Evolutionary conservation across 495 filamentous ascomycete species (phyloP).

Genomic region (Penicillium paxilli): DNA sequence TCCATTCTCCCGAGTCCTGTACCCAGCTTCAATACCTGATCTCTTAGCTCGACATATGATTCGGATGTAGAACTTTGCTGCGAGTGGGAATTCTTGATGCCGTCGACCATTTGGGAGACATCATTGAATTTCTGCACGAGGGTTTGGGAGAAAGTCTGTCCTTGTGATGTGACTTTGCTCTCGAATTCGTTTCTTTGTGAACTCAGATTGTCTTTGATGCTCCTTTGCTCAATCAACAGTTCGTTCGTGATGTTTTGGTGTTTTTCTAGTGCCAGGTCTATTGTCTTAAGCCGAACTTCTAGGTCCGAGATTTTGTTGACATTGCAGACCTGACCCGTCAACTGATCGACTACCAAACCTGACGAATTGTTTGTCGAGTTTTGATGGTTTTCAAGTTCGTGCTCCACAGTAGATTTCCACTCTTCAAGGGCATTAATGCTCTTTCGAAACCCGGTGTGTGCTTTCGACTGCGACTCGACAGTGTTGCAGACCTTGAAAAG

Average conservation of each 20-base stretch:
- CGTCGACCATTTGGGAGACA: neutral
- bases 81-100: neutral
- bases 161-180: neutral
- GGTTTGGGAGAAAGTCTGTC: neutral
- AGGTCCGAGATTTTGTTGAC: neutral
- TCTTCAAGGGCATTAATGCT: neutral
- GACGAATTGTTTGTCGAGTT: neutral
- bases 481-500: neutral
- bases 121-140: neutral
- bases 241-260: neutral
- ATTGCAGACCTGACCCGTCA: neutral
- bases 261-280: neutral
- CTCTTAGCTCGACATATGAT: neutral
- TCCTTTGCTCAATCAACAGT: neutral
- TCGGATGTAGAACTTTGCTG: neutral
- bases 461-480: neutral
- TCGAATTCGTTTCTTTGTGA: neutral
- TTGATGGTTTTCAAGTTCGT: neutral
- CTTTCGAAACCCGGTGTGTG: neutral
- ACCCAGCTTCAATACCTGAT: neutral
- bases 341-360: neutral
- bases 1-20: neutral
- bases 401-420: neutral
- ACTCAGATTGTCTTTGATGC: neutral
- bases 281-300: neutral